Percentiles rank a stretch among this genome's conserved stretches.
Conservation (phyloP, 306 rosid species). For the Lathyrus aphaca region DNA sequence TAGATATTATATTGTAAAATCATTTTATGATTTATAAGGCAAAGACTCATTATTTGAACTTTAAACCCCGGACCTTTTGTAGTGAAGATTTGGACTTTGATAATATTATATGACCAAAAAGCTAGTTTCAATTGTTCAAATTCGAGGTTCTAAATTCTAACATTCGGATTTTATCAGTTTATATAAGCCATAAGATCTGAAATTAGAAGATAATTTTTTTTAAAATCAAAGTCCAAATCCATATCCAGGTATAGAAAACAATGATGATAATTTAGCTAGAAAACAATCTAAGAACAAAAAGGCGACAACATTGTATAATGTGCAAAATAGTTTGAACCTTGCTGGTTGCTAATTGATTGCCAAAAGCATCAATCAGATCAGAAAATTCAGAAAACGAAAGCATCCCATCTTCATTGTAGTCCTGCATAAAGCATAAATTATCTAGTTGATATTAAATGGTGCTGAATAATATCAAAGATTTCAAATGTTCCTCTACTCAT, state of each 20-base stretch:
- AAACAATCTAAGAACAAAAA: constrained; percentile 28
- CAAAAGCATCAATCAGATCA: constrained; percentile 82
- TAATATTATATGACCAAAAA: constrained; percentile 29
- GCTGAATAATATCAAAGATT: constrained; percentile 21
- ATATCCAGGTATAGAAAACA: constrained; percentile 33
- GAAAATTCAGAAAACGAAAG: constrained; percentile 89
- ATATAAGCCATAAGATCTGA: constrained; percentile 15
- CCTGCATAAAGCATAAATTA: constrained; percentile 56
- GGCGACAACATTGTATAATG: constrained; percentile 4
- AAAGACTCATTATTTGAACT: constrained; percentile 28
- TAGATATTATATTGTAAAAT: constrained; percentile 22
- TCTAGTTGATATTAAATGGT: constrained; percentile 31
- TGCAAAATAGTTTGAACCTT: constrained; percentile 60
- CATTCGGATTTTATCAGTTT: constrained; percentile 29
- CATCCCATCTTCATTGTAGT: constrained; percentile 84
- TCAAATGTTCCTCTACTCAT: constrained; percentile 24
- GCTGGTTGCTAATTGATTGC: constrained; percentile 72
- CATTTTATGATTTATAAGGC: constrained; percentile 29
- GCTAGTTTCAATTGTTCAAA: constrained; percentile 23
- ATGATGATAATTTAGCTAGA: constrained; percentile 16
- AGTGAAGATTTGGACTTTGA: constrained; percentile 34
- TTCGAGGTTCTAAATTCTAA: constrained; percentile 33
- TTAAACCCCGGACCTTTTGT: constrained; percentile 7
- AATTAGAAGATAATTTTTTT: background rate
- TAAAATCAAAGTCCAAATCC: constrained; percentile 33